Evolutionary conservation across 306 rosid species (phyloP), one percentile per base, ranked within the genome.

Genomic region (Lotus japonicus): DNA sequence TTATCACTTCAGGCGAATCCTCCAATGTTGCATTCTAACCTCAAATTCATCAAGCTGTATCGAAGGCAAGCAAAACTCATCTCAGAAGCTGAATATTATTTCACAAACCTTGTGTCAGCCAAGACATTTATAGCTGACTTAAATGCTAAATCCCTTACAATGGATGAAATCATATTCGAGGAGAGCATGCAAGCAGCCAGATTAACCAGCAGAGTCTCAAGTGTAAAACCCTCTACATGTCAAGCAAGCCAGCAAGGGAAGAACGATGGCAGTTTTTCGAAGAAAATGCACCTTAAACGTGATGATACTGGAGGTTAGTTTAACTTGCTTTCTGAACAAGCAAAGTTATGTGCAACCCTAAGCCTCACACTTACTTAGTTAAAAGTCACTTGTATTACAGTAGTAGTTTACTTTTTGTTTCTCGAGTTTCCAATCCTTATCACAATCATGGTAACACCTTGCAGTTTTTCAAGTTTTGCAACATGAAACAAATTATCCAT

Each of bases 11-110:
- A 88, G 95, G 87, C 89, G 50, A 84, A 88, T 82, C 95, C 95
- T 60, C 86, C 89, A 59, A 87, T 73, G 50, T 71, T 88, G 84
- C 91, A 88, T 39, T 86, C 95, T 59, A 88, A 88, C 80, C 91
- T 88, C 70, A 84, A 55, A 61, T 88, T 80, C 44, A 84, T 82
- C 64, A 89, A 88, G 67, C 46, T 82, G 53, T 88, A 72, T 36
- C 80, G 89, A 71, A 78, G 88, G 82, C 91, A 88, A 73, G 77
- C 75, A 68, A 88, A 86, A 78, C 87, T 88, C 71, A 77, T 78
- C 26, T 88, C 91, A 15, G 91, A 88, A 82, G 83, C 87, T 11
- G 89, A 85, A 36, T 88, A 85, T 78, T 88, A 86, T 77, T 81
- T 77, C 84, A 88, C 89, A 46, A 88, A 85, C 80, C 91, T 88